Base-by-base conservation (phyloP, 371 early-diverging fungal genomes). In the Rhizopus delemar region DNA sequence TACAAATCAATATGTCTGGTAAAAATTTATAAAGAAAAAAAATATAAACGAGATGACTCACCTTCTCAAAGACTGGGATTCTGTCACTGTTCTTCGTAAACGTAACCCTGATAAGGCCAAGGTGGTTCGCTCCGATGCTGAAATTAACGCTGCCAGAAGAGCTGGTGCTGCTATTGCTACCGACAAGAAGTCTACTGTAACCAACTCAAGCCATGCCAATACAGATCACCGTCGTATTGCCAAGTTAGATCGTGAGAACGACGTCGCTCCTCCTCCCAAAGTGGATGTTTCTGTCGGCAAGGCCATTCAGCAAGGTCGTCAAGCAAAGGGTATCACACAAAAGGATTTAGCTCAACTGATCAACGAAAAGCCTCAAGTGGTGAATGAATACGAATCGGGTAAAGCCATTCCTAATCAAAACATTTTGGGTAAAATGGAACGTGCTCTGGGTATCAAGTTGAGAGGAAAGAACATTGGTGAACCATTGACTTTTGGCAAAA, bases 321-420 rank as follows among this genome's bases (percentile, higher is more conserved):
- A 82, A 62, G 90, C 82, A 2, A 89, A 91, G 82, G 73, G 77
- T 5, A 49, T 90, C 70, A 93, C 91, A 22, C 97, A 98, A 71
- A 95, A 95, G 88, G 93, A 95, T 16, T 81, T 97, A 32, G 95
- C 90, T 50, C 86, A 79, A 58, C 74, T 76, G 66, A 84, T 93
- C 55, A 92, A 91, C 56, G 94, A 94, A 66, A 92, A 91, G 83
- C 86, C 86, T 66, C 88, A 86, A 61, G 84, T 90, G 60, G 88
- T 80, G 65, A 86, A 89, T 71, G 96, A 95, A 68, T 97, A 94
- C 60, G 98, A 97, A 73, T 74, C 86, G 64, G 92, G 94, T 76
- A 88, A 71, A 85, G 86, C 91, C 43, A 86, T 91, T 67, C 96
- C 96, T 53, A 94, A 94, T 81, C 96, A 94, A 76, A 93, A 95